Evolutionary conservation across 2,329 filamentous ascomycete genomes (phyloP).

Genomic region (Claviceps digitariae): DNA sequence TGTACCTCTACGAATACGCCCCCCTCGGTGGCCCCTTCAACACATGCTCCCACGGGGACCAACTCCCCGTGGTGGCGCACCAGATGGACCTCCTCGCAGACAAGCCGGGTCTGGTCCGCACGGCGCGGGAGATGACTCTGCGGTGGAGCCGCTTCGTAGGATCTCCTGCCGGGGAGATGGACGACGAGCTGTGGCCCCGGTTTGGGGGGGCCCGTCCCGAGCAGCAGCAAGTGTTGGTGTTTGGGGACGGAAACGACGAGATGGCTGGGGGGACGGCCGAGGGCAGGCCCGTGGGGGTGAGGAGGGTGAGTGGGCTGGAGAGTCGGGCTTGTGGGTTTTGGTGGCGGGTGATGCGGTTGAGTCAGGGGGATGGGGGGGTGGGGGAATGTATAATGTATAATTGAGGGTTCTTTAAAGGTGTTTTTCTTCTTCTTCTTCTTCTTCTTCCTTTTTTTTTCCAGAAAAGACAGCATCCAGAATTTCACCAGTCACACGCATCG

Average conservation of each 20-base stretch:
- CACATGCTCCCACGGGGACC: conserved; percentile 34
- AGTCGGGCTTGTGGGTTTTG: conserved; percentile 40
- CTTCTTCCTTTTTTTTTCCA: no score
- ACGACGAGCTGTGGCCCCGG: conserved; percentile 26
- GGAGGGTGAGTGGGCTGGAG: conserved; percentile 29
- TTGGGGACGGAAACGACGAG: conserved; percentile 48
- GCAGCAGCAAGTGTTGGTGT: conserved; percentile 32
- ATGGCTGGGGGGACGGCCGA: conserved; percentile 20
- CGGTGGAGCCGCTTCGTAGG: not conserved
- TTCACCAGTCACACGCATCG: no score
- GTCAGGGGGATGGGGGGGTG: conserved; percentile 7
- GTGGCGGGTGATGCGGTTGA: conserved; percentile 36
- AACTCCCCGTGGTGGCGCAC: conserved; percentile 29
- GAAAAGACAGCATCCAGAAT: no score
- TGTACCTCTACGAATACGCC: conserved; percentile 49
- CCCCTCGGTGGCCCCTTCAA: conserved; percentile 24
- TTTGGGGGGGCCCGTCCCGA: conserved; percentile 14
- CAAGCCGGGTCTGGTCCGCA: conserved; percentile 22
- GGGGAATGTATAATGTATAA: no score
- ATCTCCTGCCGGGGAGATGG: not conserved
- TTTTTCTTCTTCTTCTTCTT: no score
- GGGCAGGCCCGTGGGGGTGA: conserved; percentile 31
- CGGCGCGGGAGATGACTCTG: not conserved
- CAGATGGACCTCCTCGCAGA: conserved; percentile 22
- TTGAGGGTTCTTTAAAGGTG: conserved; percentile 7